Evolutionary conservation across 2,329 filamentous ascomycete species (phyloP).

Genomic region (Colletotrichum aenigma): DNA sequence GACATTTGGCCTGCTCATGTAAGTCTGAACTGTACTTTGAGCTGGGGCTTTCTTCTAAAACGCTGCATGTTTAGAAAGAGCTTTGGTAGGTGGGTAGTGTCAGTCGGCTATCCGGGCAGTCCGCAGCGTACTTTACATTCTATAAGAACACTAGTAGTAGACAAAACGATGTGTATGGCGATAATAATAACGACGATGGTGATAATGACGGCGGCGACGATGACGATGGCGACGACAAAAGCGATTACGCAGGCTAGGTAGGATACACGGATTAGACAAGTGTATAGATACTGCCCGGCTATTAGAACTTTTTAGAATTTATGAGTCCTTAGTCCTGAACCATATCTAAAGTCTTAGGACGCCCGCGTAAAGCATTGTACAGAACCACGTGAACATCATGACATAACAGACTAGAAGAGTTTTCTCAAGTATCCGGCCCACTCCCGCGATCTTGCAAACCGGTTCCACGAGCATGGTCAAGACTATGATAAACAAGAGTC

Average conservation of each 20-base stretch:
- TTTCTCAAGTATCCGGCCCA: not conserved
- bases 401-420: not conserved
- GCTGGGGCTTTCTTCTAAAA: not conserved
- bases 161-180: too few relatives aligned
- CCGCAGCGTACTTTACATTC: too few relatives aligned
- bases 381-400: not conserved
- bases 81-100: too few relatives aligned
- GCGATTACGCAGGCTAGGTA: too few relatives aligned
- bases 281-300: too few relatives aligned
- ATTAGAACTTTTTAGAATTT: not conserved
- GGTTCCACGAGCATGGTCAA: not conserved
- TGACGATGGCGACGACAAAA: too few relatives aligned
- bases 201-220: too few relatives aligned
- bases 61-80: not conserved
- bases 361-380: not conserved
- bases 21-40: rapidly evolving
- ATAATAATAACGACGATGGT: too few relatives aligned
- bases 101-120: too few relatives aligned
- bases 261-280: too few relatives aligned
- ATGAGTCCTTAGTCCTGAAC: not conserved
- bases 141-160: too few relatives aligned
- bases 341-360: not conserved
- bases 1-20: not conserved
- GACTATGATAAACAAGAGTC: not conserved
- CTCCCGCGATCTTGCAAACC: not conserved